These are phyloP conservation scores for Citrullus colocynthis DNA, from an alignment of 306 rosid genomes.

Conservation along the genomic window DNA sequence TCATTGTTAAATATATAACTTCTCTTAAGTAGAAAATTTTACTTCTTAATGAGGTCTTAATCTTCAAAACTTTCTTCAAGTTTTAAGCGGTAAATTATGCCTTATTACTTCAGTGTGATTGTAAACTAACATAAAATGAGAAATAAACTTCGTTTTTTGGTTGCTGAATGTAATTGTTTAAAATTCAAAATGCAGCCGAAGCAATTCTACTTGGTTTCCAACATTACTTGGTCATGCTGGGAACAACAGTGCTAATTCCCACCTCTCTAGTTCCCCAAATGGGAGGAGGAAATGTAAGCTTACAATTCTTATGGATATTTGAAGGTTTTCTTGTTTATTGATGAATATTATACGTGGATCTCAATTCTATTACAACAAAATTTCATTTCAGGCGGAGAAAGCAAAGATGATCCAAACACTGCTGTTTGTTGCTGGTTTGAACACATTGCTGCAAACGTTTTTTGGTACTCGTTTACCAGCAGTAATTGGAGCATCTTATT, in stretches of 20 bases:
- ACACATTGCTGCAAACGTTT: conserved; percentile 61
- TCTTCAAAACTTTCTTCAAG: background rate
- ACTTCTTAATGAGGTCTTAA: background rate
- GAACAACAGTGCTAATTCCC: conserved; percentile 88
- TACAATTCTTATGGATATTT: background rate
- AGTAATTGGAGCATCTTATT: conserved; percentile 78
- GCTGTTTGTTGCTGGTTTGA: conserved; percentile 76
- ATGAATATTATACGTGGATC: background rate
- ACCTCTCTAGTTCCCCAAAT: conserved; percentile 83
- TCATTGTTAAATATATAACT: background rate
- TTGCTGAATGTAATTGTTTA: background rate
- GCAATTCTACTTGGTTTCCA: conserved; percentile 95
- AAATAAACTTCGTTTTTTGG: background rate
- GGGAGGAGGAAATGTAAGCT: conserved; percentile 96
- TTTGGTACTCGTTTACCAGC: conserved; percentile 96
- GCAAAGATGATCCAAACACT: conserved; percentile 87
- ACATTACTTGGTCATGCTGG: conserved; percentile 97
- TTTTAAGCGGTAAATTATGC: background rate
- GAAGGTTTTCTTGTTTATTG: conserved; percentile 9
- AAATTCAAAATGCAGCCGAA: conserved; percentile 51
- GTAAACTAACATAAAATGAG: background rate
- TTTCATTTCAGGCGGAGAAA: conserved; percentile 59
- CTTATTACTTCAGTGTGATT: background rate
- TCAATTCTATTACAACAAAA: background rate
- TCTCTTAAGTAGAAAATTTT: background rate